Base-by-base conservation (phyloP, 208 protist species). In the Wallacemonas sp. region DNA sequence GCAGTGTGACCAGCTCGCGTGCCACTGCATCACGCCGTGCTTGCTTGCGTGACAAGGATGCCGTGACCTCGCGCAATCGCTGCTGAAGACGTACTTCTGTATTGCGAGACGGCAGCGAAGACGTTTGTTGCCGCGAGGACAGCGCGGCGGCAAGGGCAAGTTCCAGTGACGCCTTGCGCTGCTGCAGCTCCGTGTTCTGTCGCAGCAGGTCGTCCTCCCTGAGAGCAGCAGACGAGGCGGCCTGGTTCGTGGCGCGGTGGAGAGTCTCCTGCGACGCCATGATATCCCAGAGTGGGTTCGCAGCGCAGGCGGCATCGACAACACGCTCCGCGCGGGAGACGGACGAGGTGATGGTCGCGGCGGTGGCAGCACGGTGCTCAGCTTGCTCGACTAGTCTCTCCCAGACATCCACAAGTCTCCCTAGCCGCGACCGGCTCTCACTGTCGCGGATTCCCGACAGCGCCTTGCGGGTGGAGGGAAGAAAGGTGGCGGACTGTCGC, bases 211-310 rank as follows among this genome's bases (percentile, higher is more conserved):
- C 39, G 19, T 27, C 57, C 24, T 63, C 39, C 19, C 16, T 29
- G 4, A 29, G 12, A 4, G 38, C 6, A n/a, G 19, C 24, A 29
- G 36, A 41, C 23, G 41, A 63, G 21, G 26, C 16, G 38, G 57
- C 34, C 11, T 29, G 16, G 23, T 17, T 23, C 5, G 39, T 32
- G 33, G 38, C 26, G 52, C 30, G 24, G 19, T 58, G 52, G 29
- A 58, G 52, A 9, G 32, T 21, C 30, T 58, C 30, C 19, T 58
- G 52, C 17, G 52, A 33, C 19, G 34, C 52, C n/a, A 58, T 24
- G n/a, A 58, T 6, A 9, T 58, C 52, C 52, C 52, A 58, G 19
- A 39, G 52, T 14, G 52, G 52, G 19, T 16, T 38, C 0, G 29
- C 6, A 9, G 17, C 14, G 0, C n/a, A 14, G 6, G 30, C 32